A percentile compares a stretch with the other conserved stretches of the same genome.
These are phyloP conservation scores for Rubus idaeus DNA, from an alignment of 306 rosid genomes.

Conservation along the genomic window DNA sequence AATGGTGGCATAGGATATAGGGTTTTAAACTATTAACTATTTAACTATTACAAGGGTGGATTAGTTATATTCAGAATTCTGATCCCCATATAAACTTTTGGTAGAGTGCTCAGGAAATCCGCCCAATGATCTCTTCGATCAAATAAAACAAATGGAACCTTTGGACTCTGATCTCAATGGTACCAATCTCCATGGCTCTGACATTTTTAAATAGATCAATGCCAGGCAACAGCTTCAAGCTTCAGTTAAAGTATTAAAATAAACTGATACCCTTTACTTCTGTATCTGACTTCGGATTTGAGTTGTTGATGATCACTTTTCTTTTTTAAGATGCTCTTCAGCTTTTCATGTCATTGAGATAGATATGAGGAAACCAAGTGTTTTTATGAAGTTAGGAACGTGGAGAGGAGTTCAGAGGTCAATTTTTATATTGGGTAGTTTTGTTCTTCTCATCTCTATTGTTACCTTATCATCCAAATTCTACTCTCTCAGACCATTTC, in stretches of 20 bases:
- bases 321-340: neutral
- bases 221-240: neutral
- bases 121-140: slow-evolving; percentile 21
- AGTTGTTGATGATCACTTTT: neutral
- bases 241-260: neutral
- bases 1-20: neutral
- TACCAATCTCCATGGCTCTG: slow-evolving; percentile 12
- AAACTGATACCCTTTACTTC: neutral
- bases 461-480: slow-evolving; percentile 45
- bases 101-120: slow-evolving; percentile 24
- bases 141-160: slow-evolving; percentile 30
- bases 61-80: neutral
- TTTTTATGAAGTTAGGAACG: slow-evolving; percentile 31
- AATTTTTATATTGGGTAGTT: slow-evolving; percentile 36
- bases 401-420: slow-evolving; percentile 49
- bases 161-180: slow-evolving; percentile 30
- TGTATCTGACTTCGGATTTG: neutral
- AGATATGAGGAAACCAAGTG: slow-evolving; percentile 44
- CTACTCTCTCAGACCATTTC: slow-evolving; percentile 44
- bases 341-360: slow-evolving; percentile 17
- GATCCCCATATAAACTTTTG: slow-evolving; percentile 8
- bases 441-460: slow-evolving; percentile 48
- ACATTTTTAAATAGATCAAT: neutral
- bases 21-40: neutral
- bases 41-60: neutral